These are phyloP conservation scores for Cardiospermum halicacabum DNA, from an alignment of 345 rosid species.

Conservation along the genomic window DNA sequence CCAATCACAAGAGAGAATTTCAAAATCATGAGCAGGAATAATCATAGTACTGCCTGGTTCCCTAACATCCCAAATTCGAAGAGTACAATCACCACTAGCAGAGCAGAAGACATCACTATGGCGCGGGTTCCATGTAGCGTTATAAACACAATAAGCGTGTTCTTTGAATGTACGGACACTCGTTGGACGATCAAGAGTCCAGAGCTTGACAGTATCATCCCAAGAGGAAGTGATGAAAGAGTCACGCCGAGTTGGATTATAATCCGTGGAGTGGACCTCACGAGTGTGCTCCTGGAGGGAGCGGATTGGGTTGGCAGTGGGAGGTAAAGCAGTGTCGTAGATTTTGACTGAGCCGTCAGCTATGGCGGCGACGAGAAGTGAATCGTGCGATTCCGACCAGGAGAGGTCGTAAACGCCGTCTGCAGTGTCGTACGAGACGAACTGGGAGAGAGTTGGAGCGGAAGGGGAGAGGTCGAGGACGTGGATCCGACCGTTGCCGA, in stretches of 20 bases:
- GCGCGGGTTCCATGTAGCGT: conserved; percentile 79
- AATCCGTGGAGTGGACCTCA: conserved; percentile 77
- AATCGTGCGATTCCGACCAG: conserved; percentile 97
- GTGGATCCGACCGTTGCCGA: conserved; percentile 90
- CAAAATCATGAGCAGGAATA: conserved; percentile 81
- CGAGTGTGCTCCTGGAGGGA: conserved; percentile 90
- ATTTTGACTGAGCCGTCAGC: conserved; percentile 90
- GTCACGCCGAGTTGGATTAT: conserved; percentile 90
- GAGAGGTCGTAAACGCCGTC: conserved; percentile 85
- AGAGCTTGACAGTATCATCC: conserved; percentile 90
- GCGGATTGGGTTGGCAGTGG: conserved; percentile 64
- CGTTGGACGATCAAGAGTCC: conserved; percentile 85
- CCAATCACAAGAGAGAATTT: conserved; percentile 83
- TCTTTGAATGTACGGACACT: conserved; percentile 84
- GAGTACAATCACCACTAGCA: conserved; percentile 85
- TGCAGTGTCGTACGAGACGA: conserved; percentile 67
- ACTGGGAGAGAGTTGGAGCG: conserved; percentile 47
- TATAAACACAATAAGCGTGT: conserved; percentile 84
- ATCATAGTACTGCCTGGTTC: conserved; percentile 93
- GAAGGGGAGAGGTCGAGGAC: conserved; percentile 69
- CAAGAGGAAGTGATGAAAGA: conserved; percentile 83
- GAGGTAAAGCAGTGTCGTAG: conserved; percentile 73
- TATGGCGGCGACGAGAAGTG: conserved; percentile 68
- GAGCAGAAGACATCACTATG: conserved; percentile 91
- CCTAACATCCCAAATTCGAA: conserved; percentile 82